Evolutionary conservation across 805 yeast species (phyloP).

Genomic region (Ogataea polymorpha): DNA sequence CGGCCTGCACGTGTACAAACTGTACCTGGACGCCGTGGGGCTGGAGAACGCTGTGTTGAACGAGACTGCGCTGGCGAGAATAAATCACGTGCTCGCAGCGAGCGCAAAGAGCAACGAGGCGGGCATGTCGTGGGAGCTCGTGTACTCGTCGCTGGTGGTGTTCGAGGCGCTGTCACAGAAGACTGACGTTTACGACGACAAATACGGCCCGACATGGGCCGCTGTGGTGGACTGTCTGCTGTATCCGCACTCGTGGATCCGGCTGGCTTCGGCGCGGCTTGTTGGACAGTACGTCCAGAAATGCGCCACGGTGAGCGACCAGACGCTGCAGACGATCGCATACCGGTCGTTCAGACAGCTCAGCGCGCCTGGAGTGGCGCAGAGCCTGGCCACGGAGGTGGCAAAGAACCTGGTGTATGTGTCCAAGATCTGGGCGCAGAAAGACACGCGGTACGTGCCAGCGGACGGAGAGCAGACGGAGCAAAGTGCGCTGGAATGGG

Average conservation of each 20-base stretch:
- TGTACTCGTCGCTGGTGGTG: slow-evolving; percentile 62
- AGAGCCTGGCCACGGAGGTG: slow-evolving; percentile 57
- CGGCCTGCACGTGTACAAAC: slow-evolving; percentile 68
- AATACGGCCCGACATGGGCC: slow-evolving; percentile 49
- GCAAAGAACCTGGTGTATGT: slow-evolving; percentile 65
- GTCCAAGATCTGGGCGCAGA: slow-evolving; percentile 57
- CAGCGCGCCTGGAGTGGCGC: slow-evolving; percentile 71
- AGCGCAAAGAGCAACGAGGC: slow-evolving; percentile 37
- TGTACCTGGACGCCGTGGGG: slow-evolving; percentile 52
- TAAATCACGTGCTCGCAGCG: slow-evolving; percentile 17
- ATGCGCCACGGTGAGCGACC: slow-evolving; percentile 36
- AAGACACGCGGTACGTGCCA: slow-evolving; percentile 36
- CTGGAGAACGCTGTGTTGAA: slow-evolving; percentile 31
- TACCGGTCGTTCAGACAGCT: slow-evolving; percentile 72
- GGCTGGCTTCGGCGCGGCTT: slow-evolving; percentile 62
- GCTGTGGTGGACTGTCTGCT: slow-evolving; percentile 53
- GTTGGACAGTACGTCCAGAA: slow-evolving; percentile 48
- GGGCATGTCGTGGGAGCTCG: slow-evolving; percentile 67
- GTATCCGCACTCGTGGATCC: slow-evolving; percentile 91
- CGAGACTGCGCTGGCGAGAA: slow-evolving; percentile 27
- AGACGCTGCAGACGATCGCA: slow-evolving; percentile 58
- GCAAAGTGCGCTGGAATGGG: slow-evolving; percentile 51
- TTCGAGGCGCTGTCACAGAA: slow-evolving; percentile 20
- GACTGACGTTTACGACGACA: slow-evolving; percentile 37
- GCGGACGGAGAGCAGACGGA: slow-evolving; percentile 25